Evolutionary conservation across 169 alveolate species (phyloP).

Genomic region (Plasmodium adleri): DNA sequence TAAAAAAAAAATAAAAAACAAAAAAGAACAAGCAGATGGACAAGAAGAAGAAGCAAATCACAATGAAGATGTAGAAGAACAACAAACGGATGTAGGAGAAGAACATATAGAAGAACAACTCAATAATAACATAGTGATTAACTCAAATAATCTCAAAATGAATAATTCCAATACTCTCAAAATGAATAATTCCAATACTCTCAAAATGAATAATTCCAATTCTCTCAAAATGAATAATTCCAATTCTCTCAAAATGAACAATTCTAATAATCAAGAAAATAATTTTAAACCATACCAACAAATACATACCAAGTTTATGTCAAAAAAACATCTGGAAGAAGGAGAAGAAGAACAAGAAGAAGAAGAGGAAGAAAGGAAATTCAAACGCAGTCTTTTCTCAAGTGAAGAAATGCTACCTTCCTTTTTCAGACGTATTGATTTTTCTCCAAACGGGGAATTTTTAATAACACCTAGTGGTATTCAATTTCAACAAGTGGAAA

Average conservation of each 20-base stretch:
- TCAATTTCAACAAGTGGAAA: constrained; percentile 79
- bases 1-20: constrained; percentile 44
- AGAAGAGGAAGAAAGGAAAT: constrained; percentile 74
- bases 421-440: constrained; percentile 91
- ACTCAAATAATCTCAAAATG: neutral
- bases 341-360: constrained; percentile 36
- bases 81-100: neutral
- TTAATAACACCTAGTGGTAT: constrained; percentile 92
- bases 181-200: neutral
- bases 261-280: constrained; percentile 32
- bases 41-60: constrained; percentile 20
- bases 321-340: neutral
- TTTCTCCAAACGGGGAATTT: constrained; percentile 92
- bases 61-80: constrained; percentile 37
- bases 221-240: constrained; percentile 13
- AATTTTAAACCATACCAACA: neutral
- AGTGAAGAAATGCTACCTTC: constrained; percentile 90
- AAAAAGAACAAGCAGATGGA: neutral
- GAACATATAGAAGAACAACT: constrained; percentile 42
- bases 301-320: neutral
- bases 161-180: constrained; percentile 10
- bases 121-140: neutral
- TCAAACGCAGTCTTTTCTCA: constrained; percentile 83
- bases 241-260: neutral
- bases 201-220: neutral